A percentile compares a stretch with the other conserved stretches of the same genome.
Conservation (phyloP, 768 basidiomycete species). For the Suillus discolor region DNA sequence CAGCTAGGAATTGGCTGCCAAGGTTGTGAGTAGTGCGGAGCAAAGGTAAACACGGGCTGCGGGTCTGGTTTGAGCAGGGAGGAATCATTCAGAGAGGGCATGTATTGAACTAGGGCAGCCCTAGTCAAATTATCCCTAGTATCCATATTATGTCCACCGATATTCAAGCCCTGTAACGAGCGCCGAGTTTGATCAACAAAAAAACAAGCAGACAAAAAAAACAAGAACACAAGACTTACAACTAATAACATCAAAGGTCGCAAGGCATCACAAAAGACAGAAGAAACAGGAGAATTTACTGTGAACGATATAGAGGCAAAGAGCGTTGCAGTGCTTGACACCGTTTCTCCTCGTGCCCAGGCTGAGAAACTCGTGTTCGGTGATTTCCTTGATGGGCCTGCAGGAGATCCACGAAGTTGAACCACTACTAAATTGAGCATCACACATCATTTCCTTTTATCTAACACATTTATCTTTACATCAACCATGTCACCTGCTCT, state of each 20-base stretch:
- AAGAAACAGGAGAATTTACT: constrained; percentile 15
- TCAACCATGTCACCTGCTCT: constrained; percentile 12
- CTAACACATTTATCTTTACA: constrained; percentile 9
- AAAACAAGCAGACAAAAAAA: constrained; percentile 4
- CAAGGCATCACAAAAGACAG: constrained; percentile 23
- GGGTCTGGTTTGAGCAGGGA: constrained; percentile 15
- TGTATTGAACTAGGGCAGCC: constrained; percentile 28
- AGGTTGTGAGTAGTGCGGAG: constrained; percentile 13
- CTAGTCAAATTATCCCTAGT: constrained; percentile 34
- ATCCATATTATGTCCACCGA: constrained; percentile 31
- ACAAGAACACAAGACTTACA: constrained; percentile 14
- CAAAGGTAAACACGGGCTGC: constrained; percentile 22
- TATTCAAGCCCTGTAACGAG: constrained; percentile 33
- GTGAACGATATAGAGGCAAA: constrained; percentile 1
- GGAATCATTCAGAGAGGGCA: constrained; percentile 12
- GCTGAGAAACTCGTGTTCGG: constrained; percentile 39
- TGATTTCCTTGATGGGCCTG: constrained; percentile 25
- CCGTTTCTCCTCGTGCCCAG: constrained; percentile 32
- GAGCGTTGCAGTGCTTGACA: constrained; percentile 12
- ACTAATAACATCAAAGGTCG: constrained; percentile 25
- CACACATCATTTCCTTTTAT: constrained; percentile 17
- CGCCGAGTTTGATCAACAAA: constrained; percentile 2
- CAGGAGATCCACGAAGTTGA: constrained; percentile 9
- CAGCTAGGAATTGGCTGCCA: constrained; percentile 25
- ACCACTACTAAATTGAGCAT: constrained; percentile 10